Evolutionary conservation across 2,329 filamentous ascomycete genomes (phyloP), one percentile per base, ranked within the genome.

Genomic region (Talaromyces verruculosus): DNA sequence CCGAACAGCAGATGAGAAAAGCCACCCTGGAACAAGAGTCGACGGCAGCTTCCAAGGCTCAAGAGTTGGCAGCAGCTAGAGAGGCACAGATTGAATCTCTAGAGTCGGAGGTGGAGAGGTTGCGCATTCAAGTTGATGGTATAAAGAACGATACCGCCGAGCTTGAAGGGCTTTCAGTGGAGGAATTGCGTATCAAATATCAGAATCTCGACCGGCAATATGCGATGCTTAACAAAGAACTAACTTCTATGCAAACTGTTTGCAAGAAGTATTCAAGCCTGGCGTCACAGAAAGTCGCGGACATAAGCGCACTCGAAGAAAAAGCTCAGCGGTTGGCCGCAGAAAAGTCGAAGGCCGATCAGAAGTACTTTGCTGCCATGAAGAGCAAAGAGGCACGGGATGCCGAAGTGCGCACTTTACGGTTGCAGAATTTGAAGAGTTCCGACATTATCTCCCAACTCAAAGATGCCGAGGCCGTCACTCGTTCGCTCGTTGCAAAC

Each of bases 291-390:
- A 98, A 97, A 78, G 88, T 96, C 39, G 85, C 90, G 72, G 93
- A 97, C 68, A 88, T 91, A 62, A 82, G 84, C 5, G 83, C 85
- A 3, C 82, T 92, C 74, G 93, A 98, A 79, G 93, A 97, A 65
- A 91, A 90, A 68, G 83, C 94, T 43, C 81, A 87, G 19, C 83
- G 91, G 28, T 81, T 96, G 22, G 87, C 87, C 47, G 91, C 92
- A 0, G 93, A 99, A 79, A 99, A 99, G 81, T 89, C 90, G 69
- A 98, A 97, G 78, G 94, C 94, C 1, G 95, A 99, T 74, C 94
- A 98, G 75, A 98, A 98, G 79, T 99, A 96, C 76, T 98, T 98
- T 77, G 92, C 91, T 0, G 92, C 93, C 8, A 93, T 96, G 84
- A 97, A 97, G 76, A 90, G 93, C 71, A 96, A 94, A 74, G 94